phyloP scores from a whole-genome alignment of 495 filamentous ascomycete genomes.

The Choiromyces venosus region DNA sequence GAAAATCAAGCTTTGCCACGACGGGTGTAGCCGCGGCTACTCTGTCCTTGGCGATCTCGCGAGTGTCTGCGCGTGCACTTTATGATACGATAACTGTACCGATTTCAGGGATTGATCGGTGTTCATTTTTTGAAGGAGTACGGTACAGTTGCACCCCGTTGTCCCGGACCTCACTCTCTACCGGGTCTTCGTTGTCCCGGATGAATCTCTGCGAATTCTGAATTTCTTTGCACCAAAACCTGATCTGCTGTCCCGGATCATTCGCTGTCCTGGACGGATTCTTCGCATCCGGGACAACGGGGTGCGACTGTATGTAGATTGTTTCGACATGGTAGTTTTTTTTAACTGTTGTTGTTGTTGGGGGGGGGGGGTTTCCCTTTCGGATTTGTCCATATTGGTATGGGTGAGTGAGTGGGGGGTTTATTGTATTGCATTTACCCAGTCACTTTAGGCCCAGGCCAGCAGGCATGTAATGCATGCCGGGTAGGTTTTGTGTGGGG shows the following conservation, averaged over 20 bases:
- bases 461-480: neutral
- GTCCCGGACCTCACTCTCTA: no score
- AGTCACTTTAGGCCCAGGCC: neutral
- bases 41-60: neutral
- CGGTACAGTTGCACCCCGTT: no score
- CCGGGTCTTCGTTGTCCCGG: no score
- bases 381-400: neutral
- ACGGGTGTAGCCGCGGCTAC: neutral
- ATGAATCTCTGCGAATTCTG: no score
- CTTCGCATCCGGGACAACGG: no score
- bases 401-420: neutral
- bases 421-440: neutral
- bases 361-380: no score
- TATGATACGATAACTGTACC: neutral
- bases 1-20: neutral
- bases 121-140: neutral
- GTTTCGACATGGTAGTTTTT: neutral
- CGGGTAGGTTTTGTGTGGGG: neutral
- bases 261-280: no score
- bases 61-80: neutral
- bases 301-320: no score
- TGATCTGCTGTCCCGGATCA: no score
- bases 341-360: no score
- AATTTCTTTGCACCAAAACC: no score
- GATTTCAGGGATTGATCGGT: neutral